Conservation (phyloP, 495 filamentous ascomycete species). For the Hypoxylon subgilvum region DNA sequence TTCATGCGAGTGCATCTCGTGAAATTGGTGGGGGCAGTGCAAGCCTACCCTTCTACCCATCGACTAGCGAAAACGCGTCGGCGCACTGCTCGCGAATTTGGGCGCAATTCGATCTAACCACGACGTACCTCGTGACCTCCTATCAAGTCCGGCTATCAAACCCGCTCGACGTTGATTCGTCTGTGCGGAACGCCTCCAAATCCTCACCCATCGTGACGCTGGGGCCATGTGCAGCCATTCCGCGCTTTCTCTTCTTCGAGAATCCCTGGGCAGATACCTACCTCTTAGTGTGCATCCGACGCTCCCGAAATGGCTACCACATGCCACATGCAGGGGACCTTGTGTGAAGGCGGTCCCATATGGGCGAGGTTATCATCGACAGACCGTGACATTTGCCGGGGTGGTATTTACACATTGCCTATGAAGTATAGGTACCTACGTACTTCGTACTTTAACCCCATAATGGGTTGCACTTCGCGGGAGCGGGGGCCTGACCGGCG, state of each 20-base stretch:
- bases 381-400: too few species aligned
- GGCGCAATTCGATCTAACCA: neutral
- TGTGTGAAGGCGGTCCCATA: too few species aligned
- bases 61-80: neutral
- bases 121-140: neutral
- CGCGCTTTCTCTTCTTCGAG: neutral
- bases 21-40: neutral
- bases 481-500: constrained; percentile 1
- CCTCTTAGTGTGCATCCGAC: neutral
- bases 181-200: neutral
- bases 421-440: neutral
- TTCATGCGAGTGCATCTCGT: too few species aligned
- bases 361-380: too few species aligned
- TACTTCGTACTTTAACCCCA: neutral
- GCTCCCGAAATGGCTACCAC: neutral
- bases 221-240: neutral
- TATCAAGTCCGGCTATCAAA: neutral
- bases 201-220: neutral
- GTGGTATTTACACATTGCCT: too few species aligned
- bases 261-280: too few species aligned
- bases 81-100: neutral
- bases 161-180: constrained; percentile 3
- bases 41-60: neutral
- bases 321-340: too few species aligned
- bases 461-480: neutral